Percentiles rank a stretch among this genome's conserved stretches.
phyloP scores from a whole-genome alignment of 2,329 filamentous ascomycete genomes.

The Lasiodiplodia theobromae region DNA sequence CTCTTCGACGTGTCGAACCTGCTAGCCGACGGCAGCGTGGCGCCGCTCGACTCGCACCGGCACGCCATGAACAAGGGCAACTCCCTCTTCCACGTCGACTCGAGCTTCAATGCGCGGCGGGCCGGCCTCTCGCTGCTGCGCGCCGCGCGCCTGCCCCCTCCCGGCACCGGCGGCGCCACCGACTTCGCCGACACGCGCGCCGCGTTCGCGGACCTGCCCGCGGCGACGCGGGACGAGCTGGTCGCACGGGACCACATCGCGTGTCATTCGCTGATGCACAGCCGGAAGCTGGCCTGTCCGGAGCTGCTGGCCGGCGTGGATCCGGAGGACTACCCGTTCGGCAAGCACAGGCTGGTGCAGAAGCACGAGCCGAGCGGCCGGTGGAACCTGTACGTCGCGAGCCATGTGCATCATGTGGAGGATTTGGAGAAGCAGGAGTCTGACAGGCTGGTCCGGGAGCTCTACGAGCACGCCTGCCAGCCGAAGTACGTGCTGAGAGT shows the following conservation, averaged over 20 bases:
- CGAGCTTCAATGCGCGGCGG: constrained; percentile 41
- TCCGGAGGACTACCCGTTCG: constrained; percentile 47
- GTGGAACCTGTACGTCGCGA: constrained; percentile 62
- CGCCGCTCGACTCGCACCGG: constrained; percentile 50
- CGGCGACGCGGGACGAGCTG: constrained; percentile 37
- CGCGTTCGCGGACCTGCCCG: constrained; percentile 42
- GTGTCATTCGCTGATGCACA: constrained; percentile 57
- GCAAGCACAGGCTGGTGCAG: constrained; percentile 59
- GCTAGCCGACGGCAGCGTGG: constrained; percentile 54
- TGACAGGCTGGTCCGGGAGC: constrained; percentile 43
- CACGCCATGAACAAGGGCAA: constrained; percentile 51
- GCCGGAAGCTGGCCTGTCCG: constrained; percentile 59
- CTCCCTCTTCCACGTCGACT: constrained; percentile 40
- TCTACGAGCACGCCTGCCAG: constrained; percentile 59
- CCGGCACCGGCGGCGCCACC: constrained; percentile 38
- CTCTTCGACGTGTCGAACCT: constrained; percentile 67
- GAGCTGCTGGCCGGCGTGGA: constrained; percentile 57
- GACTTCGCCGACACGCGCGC: constrained; percentile 39
- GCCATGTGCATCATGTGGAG: constrained; percentile 62
- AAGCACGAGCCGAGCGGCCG: constrained; percentile 60
- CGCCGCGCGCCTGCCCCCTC: constrained; percentile 37
- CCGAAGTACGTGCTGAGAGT: constrained; percentile 56
- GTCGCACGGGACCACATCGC: constrained; percentile 36
- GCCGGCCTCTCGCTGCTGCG: constrained; percentile 37
- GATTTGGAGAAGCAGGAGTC: constrained; percentile 45